Base-by-base conservation (phyloP, 495 filamentous ascomycete genomes). In the Pyrenopolyporus hunteri region DNA sequence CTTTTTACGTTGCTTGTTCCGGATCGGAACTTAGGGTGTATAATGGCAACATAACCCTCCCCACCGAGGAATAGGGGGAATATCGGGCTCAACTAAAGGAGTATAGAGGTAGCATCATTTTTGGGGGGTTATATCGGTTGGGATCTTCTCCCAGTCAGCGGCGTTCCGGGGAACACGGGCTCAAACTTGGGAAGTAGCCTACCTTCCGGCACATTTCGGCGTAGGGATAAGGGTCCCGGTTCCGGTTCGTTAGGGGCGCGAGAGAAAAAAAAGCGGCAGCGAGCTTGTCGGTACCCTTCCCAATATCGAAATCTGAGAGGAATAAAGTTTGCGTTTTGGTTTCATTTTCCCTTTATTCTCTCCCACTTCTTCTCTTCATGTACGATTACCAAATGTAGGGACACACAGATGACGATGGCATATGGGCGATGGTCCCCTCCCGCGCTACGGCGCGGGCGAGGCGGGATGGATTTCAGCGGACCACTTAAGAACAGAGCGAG, bases 1-100 rank as follows among this genome's bases (percentile, higher is more conserved):
- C n/a, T n/a, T n/a, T 67, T 33, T 31, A 67, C 35, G 57, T 50
- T 53, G 55, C 61, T 20, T 44, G 56, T 70, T 56, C 66, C 59
- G 42, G 47, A 51, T 32, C 42, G 67, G 62, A 65, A 58, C 61
- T 44, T 57, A 59, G 36, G 58, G 46, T 55, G 61, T 60, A 61
- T 52, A 61, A 61, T 39, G 57, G 51, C 28, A 61, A 50, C n/a
- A 23, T 6, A 19, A 31, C 17, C 23, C 43, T 42, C 20, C 43
- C 22, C 46, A 17, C 17, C 32, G 4, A 10, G n/a, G 46, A 55
- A n/a, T 17, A 49, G 16, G 52, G 40, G 28, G 37, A 29, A 50
- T 45, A 29, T 40, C 31, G 31, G 62, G 51, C 47, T 58, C 45
- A n/a, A 55, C 32, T 42, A 45, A 55, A 46, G 57, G 59, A 62